Percentiles rank a stretch among this genome's conserved stretches.
These are phyloP conservation scores for Nothophaeocryptopus gaeumannii DNA, from an alignment of 2,329 filamentous ascomycete genomes.

Conservation along the genomic window DNA sequence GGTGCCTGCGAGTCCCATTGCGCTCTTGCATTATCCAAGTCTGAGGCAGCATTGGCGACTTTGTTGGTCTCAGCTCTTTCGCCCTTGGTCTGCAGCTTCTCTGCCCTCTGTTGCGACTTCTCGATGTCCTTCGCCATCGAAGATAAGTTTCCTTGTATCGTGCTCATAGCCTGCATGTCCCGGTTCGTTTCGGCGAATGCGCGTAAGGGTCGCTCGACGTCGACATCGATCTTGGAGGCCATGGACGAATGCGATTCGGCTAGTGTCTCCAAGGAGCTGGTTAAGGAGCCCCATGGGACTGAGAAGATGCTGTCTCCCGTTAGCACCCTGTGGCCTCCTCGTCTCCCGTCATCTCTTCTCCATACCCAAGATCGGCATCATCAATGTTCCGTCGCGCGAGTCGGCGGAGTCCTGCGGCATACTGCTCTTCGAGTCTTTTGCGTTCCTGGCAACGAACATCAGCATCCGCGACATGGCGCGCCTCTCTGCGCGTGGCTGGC, in stretches of 20 bases:
- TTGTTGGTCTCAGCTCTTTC: constrained; percentile 73
- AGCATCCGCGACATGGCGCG: constrained; percentile 10
- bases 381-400: constrained; percentile 59
- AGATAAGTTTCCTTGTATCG: constrained; percentile 76
- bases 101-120: constrained; percentile 76
- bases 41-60: constrained; percentile 68
- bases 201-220: constrained; percentile 81
- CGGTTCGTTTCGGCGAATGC: constrained; percentile 67
- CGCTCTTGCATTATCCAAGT: constrained; percentile 72
- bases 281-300: constrained; percentile 82
- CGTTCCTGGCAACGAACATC: constrained; percentile 65
- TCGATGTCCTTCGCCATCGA: constrained; percentile 81
- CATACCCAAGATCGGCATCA: constrained; percentile 79
- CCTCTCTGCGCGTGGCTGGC: constrained; percentile 3
- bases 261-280: constrained; percentile 73
- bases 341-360: not conserved
- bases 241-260: constrained; percentile 81
- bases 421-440: constrained; percentile 84
- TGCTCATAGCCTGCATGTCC: constrained; percentile 77
- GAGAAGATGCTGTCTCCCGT: constrained; percentile 71
- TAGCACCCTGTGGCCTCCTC: constrained; percentile 18
- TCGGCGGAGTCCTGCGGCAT: constrained; percentile 77
- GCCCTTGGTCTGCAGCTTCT: constrained; percentile 78
- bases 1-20: constrained; percentile 95
- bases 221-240: constrained; percentile 76